These are phyloP conservation scores for Nakazawaea ernobii DNA, from an alignment of 805 yeast species.

Conservation along the genomic window DNA sequence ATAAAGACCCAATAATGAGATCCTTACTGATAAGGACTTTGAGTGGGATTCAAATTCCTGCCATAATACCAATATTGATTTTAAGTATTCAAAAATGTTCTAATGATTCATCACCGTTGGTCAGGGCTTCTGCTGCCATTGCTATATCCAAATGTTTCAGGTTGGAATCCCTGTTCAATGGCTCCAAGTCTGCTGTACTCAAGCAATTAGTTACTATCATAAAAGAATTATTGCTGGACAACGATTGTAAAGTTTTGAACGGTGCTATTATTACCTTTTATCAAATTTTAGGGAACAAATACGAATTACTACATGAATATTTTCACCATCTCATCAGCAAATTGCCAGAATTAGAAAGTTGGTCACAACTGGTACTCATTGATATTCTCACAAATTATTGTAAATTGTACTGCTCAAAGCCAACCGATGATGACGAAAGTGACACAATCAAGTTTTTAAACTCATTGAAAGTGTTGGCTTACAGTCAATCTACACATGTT, in stretches of 20 bases:
- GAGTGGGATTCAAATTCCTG: conserved; percentile 76
- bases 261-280: conserved; percentile 56
- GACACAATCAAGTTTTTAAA: conserved; percentile 55
- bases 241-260: conserved; percentile 61
- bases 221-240: conserved; percentile 55
- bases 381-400: conserved; percentile 65
- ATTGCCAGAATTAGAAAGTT: conserved; percentile 56
- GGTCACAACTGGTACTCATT: conserved; percentile 57
- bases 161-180: conserved; percentile 21
- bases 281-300: conserved; percentile 47
- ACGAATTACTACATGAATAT: conserved; percentile 67
- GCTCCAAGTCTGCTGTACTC: conserved; percentile 11
- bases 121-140: conserved; percentile 73
- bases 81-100: conserved; percentile 66
- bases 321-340: conserved; percentile 40
- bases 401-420: conserved; percentile 52
- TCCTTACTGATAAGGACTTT: conserved; percentile 73
- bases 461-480: conserved; percentile 39
- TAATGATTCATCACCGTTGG: conserved; percentile 69
- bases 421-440: conserved; percentile 23
- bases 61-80: conserved; percentile 72
- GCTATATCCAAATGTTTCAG: conserved; percentile 57
- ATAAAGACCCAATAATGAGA: conserved; percentile 61
- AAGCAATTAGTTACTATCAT: conserved; percentile 45
- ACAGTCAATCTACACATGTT: conserved; percentile 53